phyloP scores from a whole-genome alignment of 2,329 filamentous ascomycete species.

The Aspergillus cejpii region DNA sequence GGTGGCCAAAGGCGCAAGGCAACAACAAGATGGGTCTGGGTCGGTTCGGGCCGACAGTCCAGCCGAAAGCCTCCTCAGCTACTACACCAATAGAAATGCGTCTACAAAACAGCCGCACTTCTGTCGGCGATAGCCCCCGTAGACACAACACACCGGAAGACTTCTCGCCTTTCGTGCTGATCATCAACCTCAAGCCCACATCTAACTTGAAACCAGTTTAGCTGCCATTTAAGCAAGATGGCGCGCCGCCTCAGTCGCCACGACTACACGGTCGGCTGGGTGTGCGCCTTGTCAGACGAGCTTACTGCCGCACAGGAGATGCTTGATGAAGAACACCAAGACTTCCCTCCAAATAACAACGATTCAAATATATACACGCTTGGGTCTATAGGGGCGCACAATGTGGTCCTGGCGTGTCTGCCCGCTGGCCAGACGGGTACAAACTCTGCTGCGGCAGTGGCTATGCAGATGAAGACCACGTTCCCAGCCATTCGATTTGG shows the following conservation, averaged over 20 bases:
- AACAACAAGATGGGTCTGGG: slow-evolving; percentile 4
- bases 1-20: slow-evolving; percentile 1
- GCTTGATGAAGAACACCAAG: slow-evolving; percentile 34
- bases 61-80: too few species aligned
- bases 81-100: too few species aligned
- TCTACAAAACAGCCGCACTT: too few species aligned
- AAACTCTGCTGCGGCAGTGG: slow-evolving; percentile 11
- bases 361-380: slow-evolving; percentile 19
- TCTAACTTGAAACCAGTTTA: too few species aligned
- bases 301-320: slow-evolving; percentile 32
- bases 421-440: slow-evolving; percentile 13
- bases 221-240: too few species aligned
- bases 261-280: slow-evolving; percentile 40
- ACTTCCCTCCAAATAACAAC: background rate
- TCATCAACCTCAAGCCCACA: too few species aligned
- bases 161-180: too few species aligned
- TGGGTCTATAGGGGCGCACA: slow-evolving; percentile 15
- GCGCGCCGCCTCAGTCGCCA: too few species aligned
- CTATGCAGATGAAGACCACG: slow-evolving; percentile 11
- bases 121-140: too few species aligned
- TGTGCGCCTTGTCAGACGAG: slow-evolving; percentile 35
- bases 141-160: too few species aligned
- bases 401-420: slow-evolving; percentile 17
- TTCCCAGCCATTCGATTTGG: slow-evolving; percentile 17
- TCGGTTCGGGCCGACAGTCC: too few species aligned